Evolutionary conservation across 805 yeast genomes (phyloP).

Genomic region (Myxozyma vanderwaltii): DNA sequence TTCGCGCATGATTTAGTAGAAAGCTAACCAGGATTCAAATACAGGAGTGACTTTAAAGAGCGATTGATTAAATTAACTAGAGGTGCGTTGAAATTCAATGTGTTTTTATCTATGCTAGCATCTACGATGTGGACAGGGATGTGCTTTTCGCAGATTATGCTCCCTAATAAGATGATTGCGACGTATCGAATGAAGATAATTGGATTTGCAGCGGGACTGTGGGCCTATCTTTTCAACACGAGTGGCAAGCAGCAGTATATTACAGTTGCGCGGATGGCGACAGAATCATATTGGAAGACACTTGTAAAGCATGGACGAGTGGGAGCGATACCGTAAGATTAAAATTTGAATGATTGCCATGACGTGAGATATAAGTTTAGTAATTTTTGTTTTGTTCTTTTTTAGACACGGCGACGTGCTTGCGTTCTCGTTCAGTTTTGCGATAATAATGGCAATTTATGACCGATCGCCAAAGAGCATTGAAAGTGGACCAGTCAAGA

Average conservation of each 20-base stretch:
- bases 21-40: no score
- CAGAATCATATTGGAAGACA: conserved; percentile 43
- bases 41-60: not conserved
- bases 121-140: conserved; percentile 48
- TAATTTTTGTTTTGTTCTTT: not conserved
- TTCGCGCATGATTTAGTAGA: no score
- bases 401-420: conserved; percentile 39
- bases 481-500: conserved; percentile 26
- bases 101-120: conserved; percentile 42
- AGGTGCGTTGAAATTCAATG: conserved; percentile 38
- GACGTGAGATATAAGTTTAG: not conserved
- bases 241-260: conserved; percentile 41
- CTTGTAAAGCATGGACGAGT: conserved; percentile 38
- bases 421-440: conserved; percentile 42
- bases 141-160: conserved; percentile 41
- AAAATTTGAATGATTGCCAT: no score
- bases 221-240: conserved; percentile 45
- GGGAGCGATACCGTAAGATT: conserved; percentile 35
- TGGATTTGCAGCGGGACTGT: conserved; percentile 48
- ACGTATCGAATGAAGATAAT: conserved; percentile 43
- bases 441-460: conserved; percentile 40
- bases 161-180: conserved; percentile 40
- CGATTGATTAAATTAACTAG: not conserved
- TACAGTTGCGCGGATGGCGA: conserved; percentile 41
- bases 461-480: conserved; percentile 39